Base-by-base conservation (phyloP, 805 yeast genomes). In the Dipodascus albidus region DNA sequence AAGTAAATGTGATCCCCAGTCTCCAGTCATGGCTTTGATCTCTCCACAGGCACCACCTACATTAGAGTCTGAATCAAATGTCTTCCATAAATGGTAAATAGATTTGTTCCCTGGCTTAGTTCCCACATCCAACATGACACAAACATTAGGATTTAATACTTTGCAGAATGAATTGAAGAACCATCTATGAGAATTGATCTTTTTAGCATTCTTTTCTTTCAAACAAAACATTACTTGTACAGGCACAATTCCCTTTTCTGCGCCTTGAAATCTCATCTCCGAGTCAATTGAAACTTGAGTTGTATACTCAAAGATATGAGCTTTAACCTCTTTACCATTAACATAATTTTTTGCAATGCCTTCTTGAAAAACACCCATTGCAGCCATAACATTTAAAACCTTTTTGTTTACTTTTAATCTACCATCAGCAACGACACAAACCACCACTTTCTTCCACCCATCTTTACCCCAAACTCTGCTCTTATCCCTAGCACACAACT, bases 11-110 rank as follows among this genome's bases (percentile, higher is more conserved):
- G 71, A 62, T 79, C 97, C 88, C 24, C 82, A 85, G 61, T 82
- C 85, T 48, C 99, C 99, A 62, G 88, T 89, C 87, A 91, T 84
- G 0, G 98, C 88, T 57, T 85, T 85, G 64, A 93, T 90, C 68
- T 93, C 98, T 57, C 99, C 99, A 14, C 98, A 97, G 1, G 96
- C 99, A 58, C 99, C 99, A 0, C 96, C 99, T 52, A 93, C 96
- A 62, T 91, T 90, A 1, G 97, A 89, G 65, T 93, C 97, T 60
- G 82, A 78, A 67, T 93, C 99, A 68, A 93, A 93, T 0, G 96
- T 95, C 68, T 93, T 93, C 99, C 99, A 93, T 55, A 93, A 73
- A 61, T 91, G 93, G 64, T 93, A 95, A 23, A 91, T 74, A 0
- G 98, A 91, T 52, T 85, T 82, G 49, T 79, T 78, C 58, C 88